These are phyloP conservation scores for Eragrostis tef DNA, from an alignment of 202 grass and related monocot genomes.

Conservation along the genomic window DNA sequence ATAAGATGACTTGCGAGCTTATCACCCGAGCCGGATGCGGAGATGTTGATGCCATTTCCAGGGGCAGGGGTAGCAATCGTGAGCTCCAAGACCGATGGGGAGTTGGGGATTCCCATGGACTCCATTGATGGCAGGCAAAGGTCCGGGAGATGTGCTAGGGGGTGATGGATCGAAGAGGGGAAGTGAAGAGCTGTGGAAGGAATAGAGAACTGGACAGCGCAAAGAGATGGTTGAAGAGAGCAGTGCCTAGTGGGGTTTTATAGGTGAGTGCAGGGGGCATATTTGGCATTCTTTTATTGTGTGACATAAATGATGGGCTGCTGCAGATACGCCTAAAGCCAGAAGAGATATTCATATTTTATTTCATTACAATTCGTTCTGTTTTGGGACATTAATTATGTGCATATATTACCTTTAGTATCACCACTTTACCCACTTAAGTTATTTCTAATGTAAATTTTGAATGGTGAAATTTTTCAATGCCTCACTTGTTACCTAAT, in stretches of 20 bases:
- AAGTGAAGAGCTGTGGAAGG: neutral
- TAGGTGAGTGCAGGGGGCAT: neutral
- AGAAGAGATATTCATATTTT: neutral
- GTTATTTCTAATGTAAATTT: neutral
- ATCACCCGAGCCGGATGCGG: constrained; percentile 41
- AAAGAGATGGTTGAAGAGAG: neutral
- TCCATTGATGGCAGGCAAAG: neutral
- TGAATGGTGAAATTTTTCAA: neutral
- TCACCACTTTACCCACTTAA: neutral
- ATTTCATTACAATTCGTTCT: neutral
- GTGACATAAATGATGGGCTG: neutral
- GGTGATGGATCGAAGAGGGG: neutral
- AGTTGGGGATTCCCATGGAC: neutral
- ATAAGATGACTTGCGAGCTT: too few relatives aligned
- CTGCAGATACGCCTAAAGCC: neutral
- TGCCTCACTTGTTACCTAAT: neutral
- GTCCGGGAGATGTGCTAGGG: neutral
- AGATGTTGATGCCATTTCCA: constrained; percentile 29
- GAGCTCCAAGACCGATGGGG: constrained; percentile 53
- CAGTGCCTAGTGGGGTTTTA: neutral
- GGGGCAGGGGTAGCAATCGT: constrained; percentile 54
- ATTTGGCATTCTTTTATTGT: neutral
- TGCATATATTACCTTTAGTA: neutral
- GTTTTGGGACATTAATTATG: too few relatives aligned
- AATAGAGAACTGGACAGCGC: neutral